Base-by-base conservation (phyloP, 2,329 filamentous ascomycete genomes). In the Uncinocarpus reesii region DNA sequence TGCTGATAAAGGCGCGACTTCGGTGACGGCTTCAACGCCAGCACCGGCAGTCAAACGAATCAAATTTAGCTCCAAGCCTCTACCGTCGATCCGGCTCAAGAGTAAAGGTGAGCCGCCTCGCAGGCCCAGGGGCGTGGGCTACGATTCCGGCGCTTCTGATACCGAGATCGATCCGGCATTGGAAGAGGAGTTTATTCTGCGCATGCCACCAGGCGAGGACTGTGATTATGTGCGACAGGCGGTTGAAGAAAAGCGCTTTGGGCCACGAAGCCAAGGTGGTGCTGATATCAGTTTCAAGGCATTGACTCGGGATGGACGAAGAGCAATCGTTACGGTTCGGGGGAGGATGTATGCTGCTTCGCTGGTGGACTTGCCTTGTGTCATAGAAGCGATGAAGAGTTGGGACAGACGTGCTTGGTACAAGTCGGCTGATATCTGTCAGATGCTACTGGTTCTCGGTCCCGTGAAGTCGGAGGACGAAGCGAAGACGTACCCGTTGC, bases 131-230 rank as follows among this genome's bases (percentile, higher is more conserved):
- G 92, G 92, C 44, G 87, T 94, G 48, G 92, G 90, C 6, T 98
- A 96, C 66, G 92, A 98, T 63, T 95, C 89, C 2, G 92, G 96
- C 65, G 87, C 89, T 10, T 92, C 88, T 48, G 92, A 96, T 61
- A 80, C 83, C 11, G 92, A 98, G 65, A 67, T 72, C 7, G 92
- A 98, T 60, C 92, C 92, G 0, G 77, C 84, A 1, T 86, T 94
- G 52, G 90, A 96, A 65, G 84, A 90, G 60, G 83, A 93, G 55
- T 86, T 96, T 56, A 75, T 98, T 7, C 66, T 98, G 52, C 85
- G 92, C 51, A 95, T 95, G 84, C 65, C 81, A 47, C 86, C 88
- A 0, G 89, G 88, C 0, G 79, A 84, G 24, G 85, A 95, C 65
- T 86, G 84, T 62, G 86, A 95, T 20, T 88, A 90, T 59, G 70